Evolutionary conservation across 768 basidiomycete species (phyloP), one percentile per base, ranked within the genome.

Genomic region (Kwoniella sp.): DNA sequence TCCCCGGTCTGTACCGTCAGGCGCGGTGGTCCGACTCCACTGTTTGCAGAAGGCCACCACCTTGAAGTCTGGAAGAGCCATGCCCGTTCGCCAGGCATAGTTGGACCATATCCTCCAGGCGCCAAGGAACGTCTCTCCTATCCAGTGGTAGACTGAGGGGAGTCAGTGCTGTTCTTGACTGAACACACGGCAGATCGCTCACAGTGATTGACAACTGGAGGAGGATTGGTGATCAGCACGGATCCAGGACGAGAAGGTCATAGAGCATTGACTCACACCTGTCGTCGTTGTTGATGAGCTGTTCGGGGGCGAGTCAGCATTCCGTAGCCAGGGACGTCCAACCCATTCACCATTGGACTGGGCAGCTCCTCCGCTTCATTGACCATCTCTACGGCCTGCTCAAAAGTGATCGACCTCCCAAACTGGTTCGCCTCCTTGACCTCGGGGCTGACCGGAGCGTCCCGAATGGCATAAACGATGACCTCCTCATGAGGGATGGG

Each of bases 121-220:
- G 8, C 62, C 65, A 22, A 62, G 31, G 43, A 67, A 67, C 9
- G 47, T 59, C 41, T 67, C 65, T 5, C 65, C 65, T 44, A 67
- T 59, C 52, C 57, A 59, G 41, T 67, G 65, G 36, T 67, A 64
- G 46, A 54, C 64, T 66, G 34, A n/a, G 33, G 22, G 9, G n/a
- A 9, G 23, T 32, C 10, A 36, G 29, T 12, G 45, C 53, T 15
- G 17, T 19, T 14, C 37, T 11, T 11, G 38, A 50, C 15, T n/a
- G n/a, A n/a, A n/a, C n/a, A n/a, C 20, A 20, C 17, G 32, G 19
- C 38, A 42, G 38, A 2, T 48, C 27, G 22, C n/a, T 12, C 42
- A 17, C n/a, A 42, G 32, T 3, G 15, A 56, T 58, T 43, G 22
- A 63, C 59, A 60, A 34, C 60, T 61, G 15, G 51, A 55, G 11